phyloP scores from a whole-genome alignment of 768 basidiomycete genomes.

The Suillus tomentosus region DNA sequence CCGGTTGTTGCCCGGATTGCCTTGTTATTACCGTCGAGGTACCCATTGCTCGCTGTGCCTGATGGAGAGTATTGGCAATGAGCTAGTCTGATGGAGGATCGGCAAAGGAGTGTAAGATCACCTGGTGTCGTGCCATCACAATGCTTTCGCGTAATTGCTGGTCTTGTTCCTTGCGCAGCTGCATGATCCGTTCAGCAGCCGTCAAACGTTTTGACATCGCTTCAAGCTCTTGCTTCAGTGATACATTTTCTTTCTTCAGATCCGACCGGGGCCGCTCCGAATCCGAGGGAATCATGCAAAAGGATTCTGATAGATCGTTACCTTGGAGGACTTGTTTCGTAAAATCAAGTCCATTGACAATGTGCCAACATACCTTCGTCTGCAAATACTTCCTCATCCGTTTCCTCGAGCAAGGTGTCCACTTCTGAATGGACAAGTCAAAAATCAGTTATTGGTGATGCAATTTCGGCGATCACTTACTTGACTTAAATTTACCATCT shows the following conservation, averaged over 20 bases:
- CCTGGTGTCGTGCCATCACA: conserved; percentile 69
- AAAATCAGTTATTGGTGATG: not conserved
- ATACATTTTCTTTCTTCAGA: conserved; percentile 67
- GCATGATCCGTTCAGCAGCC: conserved; percentile 61
- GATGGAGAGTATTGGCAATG: conserved; percentile 10
- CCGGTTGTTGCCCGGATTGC: conserved; percentile 35
- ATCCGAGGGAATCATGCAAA: conserved; percentile 70
- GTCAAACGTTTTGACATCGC: conserved; percentile 58
- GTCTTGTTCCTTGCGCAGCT: conserved; percentile 77
- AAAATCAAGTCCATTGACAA: not conserved
- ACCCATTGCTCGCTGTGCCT: conserved; percentile 84
- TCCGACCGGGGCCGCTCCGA: conserved; percentile 49
- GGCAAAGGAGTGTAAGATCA: conserved; percentile 24
- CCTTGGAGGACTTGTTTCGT: conserved; percentile 35
- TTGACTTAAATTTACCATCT: conserved; percentile 22
- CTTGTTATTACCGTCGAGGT: conserved; percentile 61
- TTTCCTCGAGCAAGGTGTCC: conserved; percentile 39
- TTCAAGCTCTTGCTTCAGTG: conserved; percentile 63
- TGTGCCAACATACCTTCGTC: conserved; percentile 55
- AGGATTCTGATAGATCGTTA: conserved; percentile 78
- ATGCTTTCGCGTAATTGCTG: conserved; percentile 80
- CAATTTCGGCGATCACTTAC: conserved; percentile 16
- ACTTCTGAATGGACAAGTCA: conserved; percentile 19
- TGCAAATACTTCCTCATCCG: conserved; percentile 61
- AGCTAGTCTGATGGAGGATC: conserved; percentile 6